Base-by-base conservation (phyloP, 2,329 filamentous ascomycete genomes). In the Penicillium expansum region DNA sequence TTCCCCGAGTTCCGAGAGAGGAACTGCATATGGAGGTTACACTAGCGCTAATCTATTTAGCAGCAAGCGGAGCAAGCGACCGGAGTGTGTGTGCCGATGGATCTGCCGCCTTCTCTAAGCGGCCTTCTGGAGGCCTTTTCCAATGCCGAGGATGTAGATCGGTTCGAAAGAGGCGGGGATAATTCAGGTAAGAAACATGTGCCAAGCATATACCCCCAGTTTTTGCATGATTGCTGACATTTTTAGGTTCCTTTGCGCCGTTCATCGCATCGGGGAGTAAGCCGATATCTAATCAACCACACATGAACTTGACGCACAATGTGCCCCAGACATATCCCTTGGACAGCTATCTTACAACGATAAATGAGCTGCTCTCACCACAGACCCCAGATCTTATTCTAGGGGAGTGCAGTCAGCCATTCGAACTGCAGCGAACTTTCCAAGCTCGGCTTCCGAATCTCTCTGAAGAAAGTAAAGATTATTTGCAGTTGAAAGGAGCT, bases 71-170 rank as follows among this genome's bases (percentile, higher is more conserved):
- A 39, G 24, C 22, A 27, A 45, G 47, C n/a, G 22, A 51, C 9
- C 27, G 35, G 27, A 47, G 13, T 42, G 27, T 35, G 27, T 35
- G 48, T 56, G 29, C 48, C 48, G 37, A 56, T 56, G 48, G 48
- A 56, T 24, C 27, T 56, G 2, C 8, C 42, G 9, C 33, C 39
- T n/a, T 56, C 54, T 22, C 27, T 52, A 27, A 32, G 22, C 20
- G 29, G 16, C 9, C 54, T 56, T 13, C 33, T 47, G 29, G 33
- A 41, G 48, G 54, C 48, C 13, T 56, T 56, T 16, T 52, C 54
- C n/a, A 56, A 56, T 47, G 42, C 54, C 48, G 54, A 56, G 41
- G 54, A 52, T 52, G 48, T 56, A 47, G 54, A 56, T 52, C 48
- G 35, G 27, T 7, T 52, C 4, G 42, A 56, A n/a, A 20, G 13